Evolutionary conservation across 495 filamentous ascomycete genomes (phyloP).

Genomic region (Friedmanniomyces simplex): DNA sequence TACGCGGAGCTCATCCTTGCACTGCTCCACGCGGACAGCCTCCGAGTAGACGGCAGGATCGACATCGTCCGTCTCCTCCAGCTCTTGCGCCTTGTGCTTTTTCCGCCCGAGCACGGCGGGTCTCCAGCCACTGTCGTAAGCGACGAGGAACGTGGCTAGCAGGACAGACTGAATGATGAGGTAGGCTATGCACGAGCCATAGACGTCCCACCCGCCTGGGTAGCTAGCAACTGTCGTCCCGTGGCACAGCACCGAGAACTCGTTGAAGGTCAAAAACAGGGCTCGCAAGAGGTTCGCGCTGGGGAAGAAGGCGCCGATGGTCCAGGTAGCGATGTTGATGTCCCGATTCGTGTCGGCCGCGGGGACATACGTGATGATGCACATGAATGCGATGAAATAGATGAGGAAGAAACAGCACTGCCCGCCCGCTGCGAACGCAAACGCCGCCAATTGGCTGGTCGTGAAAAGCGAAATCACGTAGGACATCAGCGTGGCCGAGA

Average conservation of each 20-base stretch:
- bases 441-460: slow-evolving; percentile 58
- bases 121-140: slow-evolving; percentile 56
- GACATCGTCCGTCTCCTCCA: slow-evolving; percentile 35
- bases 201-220: slow-evolving; percentile 59
- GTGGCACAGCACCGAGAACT: slow-evolving; percentile 63
- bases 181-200: slow-evolving; percentile 70
- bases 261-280: slow-evolving; percentile 63
- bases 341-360: slow-evolving; percentile 47
- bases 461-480: slow-evolving; percentile 67
- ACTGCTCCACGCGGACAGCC: slow-evolving; percentile 35
- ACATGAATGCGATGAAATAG: slow-evolving; percentile 73
- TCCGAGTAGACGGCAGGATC: slow-evolving; percentile 43
- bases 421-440: slow-evolving; percentile 61
- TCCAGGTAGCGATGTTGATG: slow-evolving; percentile 55
- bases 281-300: slow-evolving; percentile 57
- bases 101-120: slow-evolving; percentile 36
- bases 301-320: slow-evolving; percentile 56
- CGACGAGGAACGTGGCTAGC: slow-evolving; percentile 57
- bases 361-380: slow-evolving; percentile 56
- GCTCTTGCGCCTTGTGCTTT: slow-evolving; percentile 28
- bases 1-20: slow-evolving; percentile 61
- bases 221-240: slow-evolving; percentile 50
- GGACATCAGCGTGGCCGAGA: slow-evolving; percentile 56
- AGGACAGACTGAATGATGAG: slow-evolving; percentile 57
- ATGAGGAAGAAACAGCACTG: slow-evolving; percentile 65